Evolutionary conservation across 306 rosid genomes (phyloP).

Genomic region (Trifolium repens): DNA sequence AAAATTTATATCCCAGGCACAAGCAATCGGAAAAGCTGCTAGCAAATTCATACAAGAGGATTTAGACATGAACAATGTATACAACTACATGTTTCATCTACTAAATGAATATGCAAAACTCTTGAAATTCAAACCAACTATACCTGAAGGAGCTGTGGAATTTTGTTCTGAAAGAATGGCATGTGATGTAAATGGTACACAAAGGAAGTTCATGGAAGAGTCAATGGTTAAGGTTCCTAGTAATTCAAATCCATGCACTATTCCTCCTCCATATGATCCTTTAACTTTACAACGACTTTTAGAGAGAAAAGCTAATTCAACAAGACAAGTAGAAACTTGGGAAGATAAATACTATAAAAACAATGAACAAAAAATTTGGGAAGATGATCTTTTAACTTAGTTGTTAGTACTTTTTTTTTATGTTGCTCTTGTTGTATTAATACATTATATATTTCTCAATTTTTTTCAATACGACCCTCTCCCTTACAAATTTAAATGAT

Average conservation of each 20-base stretch:
- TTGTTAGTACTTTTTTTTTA: neutral
- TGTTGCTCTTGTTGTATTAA: neutral
- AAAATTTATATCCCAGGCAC: constrained; percentile 47
- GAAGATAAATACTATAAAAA: constrained; percentile 53
- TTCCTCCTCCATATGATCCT: constrained; percentile 66
- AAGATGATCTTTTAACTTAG: constrained; percentile 46
- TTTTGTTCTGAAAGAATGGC: constrained; percentile 52
- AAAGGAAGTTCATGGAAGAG: constrained; percentile 67
- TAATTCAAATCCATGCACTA: constrained; percentile 57
- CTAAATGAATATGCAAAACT: constrained; percentile 75
- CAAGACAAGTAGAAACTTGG: constrained; percentile 63
- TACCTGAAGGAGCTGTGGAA: constrained; percentile 61
- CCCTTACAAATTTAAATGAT: too few relatives aligned
- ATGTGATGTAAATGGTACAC: constrained; percentile 45
- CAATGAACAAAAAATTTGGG: constrained; percentile 52
- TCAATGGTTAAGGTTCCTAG: constrained; percentile 69
- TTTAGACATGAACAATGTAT: constrained; percentile 68
- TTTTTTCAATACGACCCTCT: too few relatives aligned
- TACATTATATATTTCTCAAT: too few relatives aligned
- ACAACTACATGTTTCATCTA: constrained; percentile 83
- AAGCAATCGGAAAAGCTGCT: constrained; percentile 49
- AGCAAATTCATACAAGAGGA: constrained; percentile 62
- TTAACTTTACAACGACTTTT: constrained; percentile 32
- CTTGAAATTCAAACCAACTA: constrained; percentile 60
- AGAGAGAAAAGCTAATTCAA: constrained; percentile 48